phyloP scores from a whole-genome alignment of 345 rosid species.

The Nephelium lappaceum region DNA sequence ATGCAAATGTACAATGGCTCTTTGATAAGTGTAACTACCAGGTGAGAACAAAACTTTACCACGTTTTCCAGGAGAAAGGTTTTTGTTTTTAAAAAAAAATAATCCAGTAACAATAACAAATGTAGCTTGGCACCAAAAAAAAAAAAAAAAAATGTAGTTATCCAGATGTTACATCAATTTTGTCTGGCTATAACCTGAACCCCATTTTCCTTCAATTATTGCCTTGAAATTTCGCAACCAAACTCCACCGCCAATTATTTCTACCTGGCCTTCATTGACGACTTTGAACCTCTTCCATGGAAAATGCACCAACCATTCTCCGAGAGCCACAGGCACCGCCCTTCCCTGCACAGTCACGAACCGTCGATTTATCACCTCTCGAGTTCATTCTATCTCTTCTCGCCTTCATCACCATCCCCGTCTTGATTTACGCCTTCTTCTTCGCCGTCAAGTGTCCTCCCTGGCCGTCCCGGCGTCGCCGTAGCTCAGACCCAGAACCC shows the following conservation, averaged over 20 bases:
- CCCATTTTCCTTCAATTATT: conserved; percentile 31
- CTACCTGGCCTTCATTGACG: background rate
- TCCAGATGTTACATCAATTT: conserved; percentile 9
- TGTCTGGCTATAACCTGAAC: background rate
- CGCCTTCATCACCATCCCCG: conserved; percentile 71
- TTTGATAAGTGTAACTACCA: too few relatives aligned
- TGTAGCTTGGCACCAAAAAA: too few relatives aligned
- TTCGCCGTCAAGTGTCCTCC: conserved; percentile 60
- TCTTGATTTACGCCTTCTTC: conserved; percentile 66
- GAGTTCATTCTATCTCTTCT: conserved; percentile 64
- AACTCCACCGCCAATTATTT: conserved; percentile 13
- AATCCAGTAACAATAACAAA: too few relatives aligned
- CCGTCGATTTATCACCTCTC: conserved; percentile 67
- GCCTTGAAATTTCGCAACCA: background rate
- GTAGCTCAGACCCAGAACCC: conserved; percentile 10
- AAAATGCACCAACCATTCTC: conserved; percentile 25
- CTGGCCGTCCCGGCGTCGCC: conserved; percentile 21
- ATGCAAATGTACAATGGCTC: too few relatives aligned
- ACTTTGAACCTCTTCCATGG: background rate
- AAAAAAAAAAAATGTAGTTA: background rate
- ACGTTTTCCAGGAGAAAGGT: too few relatives aligned
- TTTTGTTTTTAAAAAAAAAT: too few relatives aligned
- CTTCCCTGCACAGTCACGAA: conserved; percentile 54
- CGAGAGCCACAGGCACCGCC: conserved; percentile 42
- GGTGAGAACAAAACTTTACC: too few relatives aligned